Percentiles rank a stretch among this genome's conserved stretches.
phyloP scores from a whole-genome alignment of 768 basidiomycete genomes.

The Leucocoprinus leucothites region DNA sequence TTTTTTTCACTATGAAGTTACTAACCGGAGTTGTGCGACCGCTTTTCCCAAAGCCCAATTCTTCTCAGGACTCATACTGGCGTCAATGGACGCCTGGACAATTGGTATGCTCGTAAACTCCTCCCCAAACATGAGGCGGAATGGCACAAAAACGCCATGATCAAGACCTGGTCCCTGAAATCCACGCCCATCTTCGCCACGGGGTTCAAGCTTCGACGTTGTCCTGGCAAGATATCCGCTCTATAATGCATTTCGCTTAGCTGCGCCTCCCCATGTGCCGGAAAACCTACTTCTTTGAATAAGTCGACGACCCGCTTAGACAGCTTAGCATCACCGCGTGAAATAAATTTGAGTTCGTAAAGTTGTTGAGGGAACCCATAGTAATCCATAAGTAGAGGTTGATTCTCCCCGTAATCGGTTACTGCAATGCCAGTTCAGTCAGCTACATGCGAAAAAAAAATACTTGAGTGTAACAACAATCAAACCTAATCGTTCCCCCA shows the following conservation, averaged over 20 bases:
- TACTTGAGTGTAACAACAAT: neutral
- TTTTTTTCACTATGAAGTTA: conserved; percentile 4
- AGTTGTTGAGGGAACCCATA: conserved; percentile 60
- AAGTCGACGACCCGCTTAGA: conserved; percentile 58
- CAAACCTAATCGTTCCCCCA: conserved; percentile 53
- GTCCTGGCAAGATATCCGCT: conserved; percentile 32
- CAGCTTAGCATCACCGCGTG: conserved; percentile 56
- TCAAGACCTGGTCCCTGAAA: conserved; percentile 65
- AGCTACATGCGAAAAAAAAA: neutral
- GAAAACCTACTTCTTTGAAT: conserved; percentile 44
- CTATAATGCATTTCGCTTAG: neutral
- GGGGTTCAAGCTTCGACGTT: conserved; percentile 44
- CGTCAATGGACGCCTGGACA: conserved; percentile 68
- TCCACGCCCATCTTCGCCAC: conserved; percentile 66
- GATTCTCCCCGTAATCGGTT: conserved; percentile 74
- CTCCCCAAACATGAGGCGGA: conserved; percentile 75
- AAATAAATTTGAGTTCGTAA: conserved; percentile 67
- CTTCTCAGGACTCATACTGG: conserved; percentile 51
- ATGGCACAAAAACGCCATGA: conserved; percentile 81
- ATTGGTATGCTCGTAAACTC: conserved; percentile 61
- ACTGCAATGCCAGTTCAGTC: conserved; percentile 36
- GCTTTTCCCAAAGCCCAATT: conserved; percentile 69
- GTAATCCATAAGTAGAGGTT: conserved; percentile 74
- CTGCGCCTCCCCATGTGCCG: neutral
- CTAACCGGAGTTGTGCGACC: conserved; percentile 53